Conservation (phyloP, 2,329 filamentous ascomycete genomes). For the Chaetomiaceae sp. region DNA sequence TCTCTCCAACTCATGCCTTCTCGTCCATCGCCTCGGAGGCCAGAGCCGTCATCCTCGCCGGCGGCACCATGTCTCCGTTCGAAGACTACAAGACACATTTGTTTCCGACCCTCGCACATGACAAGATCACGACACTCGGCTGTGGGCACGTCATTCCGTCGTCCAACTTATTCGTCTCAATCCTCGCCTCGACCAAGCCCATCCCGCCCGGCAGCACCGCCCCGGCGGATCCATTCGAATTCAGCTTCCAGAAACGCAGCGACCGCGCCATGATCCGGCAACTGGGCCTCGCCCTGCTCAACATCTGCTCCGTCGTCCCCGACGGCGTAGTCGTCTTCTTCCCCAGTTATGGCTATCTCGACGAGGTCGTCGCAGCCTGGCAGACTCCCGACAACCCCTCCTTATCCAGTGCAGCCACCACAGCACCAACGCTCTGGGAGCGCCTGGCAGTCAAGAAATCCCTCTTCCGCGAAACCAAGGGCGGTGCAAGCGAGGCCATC, state of each 20-base stretch:
- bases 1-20: conserved; percentile 90
- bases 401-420: conserved; percentile 9
- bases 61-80: conserved; percentile 97
- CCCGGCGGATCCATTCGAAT: conserved; percentile 60
- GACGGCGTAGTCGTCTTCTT: conserved; percentile 95
- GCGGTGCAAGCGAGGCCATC: conserved; percentile 58
- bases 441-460: conserved; percentile 53
- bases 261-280: conserved; percentile 64
- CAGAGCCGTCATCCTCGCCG: conserved; percentile 81
- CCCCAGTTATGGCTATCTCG: conserved; percentile 86
- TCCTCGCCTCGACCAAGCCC: conserved; percentile 47
- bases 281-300: conserved; percentile 66
- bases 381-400: conserved; percentile 31
- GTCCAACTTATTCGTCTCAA: conserved; percentile 72
- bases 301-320: conserved; percentile 66
- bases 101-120: conserved; percentile 63
- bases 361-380: conserved; percentile 64
- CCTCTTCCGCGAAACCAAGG: conserved; percentile 54
- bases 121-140: conserved; percentile 71
- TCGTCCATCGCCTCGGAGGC: conserved; percentile 79
- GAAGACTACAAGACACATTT: conserved; percentile 81
- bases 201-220: conserved; percentile 15
- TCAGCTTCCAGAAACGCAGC: conserved; percentile 74
- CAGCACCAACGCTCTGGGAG: conserved; percentile 47
- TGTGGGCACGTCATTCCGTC: conserved; percentile 91